Evolutionary conservation across 352 stramenopile genomes (phyloP).

Genomic region (Globisporangium canariense): DNA sequence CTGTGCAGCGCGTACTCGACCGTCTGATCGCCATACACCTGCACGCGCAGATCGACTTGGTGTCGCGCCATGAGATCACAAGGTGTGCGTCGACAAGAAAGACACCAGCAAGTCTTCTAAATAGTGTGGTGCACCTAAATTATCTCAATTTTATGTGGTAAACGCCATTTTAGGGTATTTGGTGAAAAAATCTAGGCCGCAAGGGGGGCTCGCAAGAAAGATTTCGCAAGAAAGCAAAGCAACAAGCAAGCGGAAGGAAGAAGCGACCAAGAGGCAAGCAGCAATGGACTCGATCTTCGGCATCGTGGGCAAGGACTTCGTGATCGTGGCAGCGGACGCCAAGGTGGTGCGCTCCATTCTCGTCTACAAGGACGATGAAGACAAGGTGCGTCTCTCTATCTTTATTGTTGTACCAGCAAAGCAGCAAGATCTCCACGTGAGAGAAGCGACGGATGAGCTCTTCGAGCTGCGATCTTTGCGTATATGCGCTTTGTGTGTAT

Average conservation of each 20-base stretch:
- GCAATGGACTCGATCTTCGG: conserved; percentile 86
- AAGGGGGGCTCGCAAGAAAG: conserved; percentile 4
- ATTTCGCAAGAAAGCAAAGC: conserved; percentile 2
- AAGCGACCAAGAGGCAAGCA: conserved; percentile 10
- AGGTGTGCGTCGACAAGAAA: neutral
- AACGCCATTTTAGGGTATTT: too few relatives aligned
- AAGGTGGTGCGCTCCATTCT: conserved; percentile 90
- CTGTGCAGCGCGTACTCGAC: conserved; percentile 53
- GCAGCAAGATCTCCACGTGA: conserved; percentile 1
- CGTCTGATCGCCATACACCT: conserved; percentile 39
- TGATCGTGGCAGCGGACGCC: conserved; percentile 88
- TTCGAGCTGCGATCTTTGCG: neutral
- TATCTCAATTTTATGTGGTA: too few relatives aligned
- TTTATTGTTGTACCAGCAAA: neutral
- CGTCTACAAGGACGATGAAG: conserved; percentile 92
- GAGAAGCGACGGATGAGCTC: neutral
- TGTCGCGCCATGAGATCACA: conserved; percentile 7
- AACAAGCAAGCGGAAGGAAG: neutral
- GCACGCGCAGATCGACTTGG: conserved; percentile 49
- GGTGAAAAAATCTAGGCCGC: too few relatives aligned
- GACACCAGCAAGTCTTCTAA: neutral
- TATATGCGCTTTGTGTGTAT: neutral
- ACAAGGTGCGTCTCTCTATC: conserved; percentile 66
- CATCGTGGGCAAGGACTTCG: conserved; percentile 90
- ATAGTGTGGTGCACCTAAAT: conserved; percentile 7